Conservation (phyloP, 768 basidiomycete genomes). For the Macrolepiota albuminosa region DNA sequence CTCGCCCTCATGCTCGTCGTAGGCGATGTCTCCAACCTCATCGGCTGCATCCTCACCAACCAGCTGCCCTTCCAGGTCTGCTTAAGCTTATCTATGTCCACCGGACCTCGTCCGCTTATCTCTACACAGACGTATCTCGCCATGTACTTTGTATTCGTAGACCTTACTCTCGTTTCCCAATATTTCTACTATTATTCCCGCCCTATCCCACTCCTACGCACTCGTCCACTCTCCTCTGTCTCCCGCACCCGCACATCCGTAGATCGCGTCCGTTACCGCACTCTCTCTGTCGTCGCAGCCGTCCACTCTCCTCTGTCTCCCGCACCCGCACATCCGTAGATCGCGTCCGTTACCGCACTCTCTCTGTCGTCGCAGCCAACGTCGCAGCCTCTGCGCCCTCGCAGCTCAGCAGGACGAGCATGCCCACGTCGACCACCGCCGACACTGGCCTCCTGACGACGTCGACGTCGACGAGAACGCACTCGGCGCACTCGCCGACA, state of each 20-base stretch:
- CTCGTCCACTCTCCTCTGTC: constrained; percentile 40
- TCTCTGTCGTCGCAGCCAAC: constrained; percentile 66
- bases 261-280: constrained; percentile 63
- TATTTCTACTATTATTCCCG: constrained; percentile 69
- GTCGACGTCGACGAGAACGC: constrained; percentile 49
- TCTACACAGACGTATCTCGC: constrained; percentile 77
- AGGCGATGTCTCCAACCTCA: constrained; percentile 91
- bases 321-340: constrained; percentile 45
- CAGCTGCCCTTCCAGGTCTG: constrained; percentile 91
- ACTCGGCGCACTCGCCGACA: constrained; percentile 59
- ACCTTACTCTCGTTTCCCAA: constrained; percentile 70
- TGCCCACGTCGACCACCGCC: constrained; percentile 23
- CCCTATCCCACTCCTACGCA: constrained; percentile 22
- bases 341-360: constrained; percentile 59
- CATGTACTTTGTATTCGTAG: constrained; percentile 83
- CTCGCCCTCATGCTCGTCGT: constrained; percentile 2
- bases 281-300: constrained; percentile 51
- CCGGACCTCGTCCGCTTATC: constrained; percentile 4
- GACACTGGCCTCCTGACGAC: constrained; percentile 22
- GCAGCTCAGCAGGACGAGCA: constrained; percentile 58
- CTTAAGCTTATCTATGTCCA: background rate
- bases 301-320: constrained; percentile 37
- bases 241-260: constrained; percentile 38
- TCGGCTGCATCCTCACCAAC: constrained; percentile 87
- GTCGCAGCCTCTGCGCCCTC: constrained; percentile 69